Base-by-base conservation (phyloP, 352 stramenopile genomes). In the Phytophthora fragariae region DNA sequence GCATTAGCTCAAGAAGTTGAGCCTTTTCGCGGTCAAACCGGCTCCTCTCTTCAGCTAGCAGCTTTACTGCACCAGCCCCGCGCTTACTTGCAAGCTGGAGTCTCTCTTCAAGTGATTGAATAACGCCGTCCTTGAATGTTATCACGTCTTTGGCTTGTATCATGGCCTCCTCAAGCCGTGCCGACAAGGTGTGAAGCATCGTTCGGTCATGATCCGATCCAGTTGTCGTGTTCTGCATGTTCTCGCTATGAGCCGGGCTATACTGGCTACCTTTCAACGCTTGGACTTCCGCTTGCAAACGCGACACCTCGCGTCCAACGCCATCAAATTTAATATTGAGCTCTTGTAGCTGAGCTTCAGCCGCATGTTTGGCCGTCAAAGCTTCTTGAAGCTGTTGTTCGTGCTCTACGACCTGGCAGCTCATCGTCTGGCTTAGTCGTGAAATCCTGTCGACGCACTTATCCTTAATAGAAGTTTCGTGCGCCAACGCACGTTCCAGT, bases 381-480 rank as follows among this genome's bases (percentile, higher is more conserved):
- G 80, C 72, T 41, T 74, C 64, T 37, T 88, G 72, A 33, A 93
- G 52, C 52, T 86, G 79, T n/a, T 91, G 82, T 49, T 90, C 82
- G 50, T 91, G 82, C 61, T 93, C 84, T 7, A 81, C 65, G 1
- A 86, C 77, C 37, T 91, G 84, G 29, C 88, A 89, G 35, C 76
- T 89, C 75, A 93, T 89, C 1, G 82, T 89, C 49, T 93, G 86
- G 47, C 79, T 91, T 14, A 93, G 71, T 61, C 87, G 84, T 9
- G 86, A 87, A 50, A 93, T 93, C 9, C 84, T 81, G 37, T 89
- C 84, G 5, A 91, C 81, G 44, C 86, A 93, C 39, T 92, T 91
- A n/a, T 84, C 73, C 71, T 93, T 93, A 6, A 91, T 79, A 1
- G 81, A 84, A 2, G 65, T 74, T 24, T 90, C 83, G 31, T 89